phyloP scores from a whole-genome alignment of 805 yeast species.

The Wickerhamomyces queroliae region DNA sequence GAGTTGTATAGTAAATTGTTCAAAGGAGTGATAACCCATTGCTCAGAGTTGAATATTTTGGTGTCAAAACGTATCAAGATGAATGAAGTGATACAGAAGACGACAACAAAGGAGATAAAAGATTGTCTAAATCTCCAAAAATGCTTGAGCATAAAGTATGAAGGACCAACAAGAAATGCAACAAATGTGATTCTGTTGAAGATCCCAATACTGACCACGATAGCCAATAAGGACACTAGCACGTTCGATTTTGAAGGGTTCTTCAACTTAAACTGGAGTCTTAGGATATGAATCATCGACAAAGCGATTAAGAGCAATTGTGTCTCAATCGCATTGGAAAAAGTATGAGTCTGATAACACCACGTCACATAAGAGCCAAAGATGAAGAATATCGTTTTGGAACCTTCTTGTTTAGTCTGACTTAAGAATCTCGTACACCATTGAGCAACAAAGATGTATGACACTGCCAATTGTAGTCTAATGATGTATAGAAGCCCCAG shows the following conservation, averaged over 20 bases:
- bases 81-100: slow-evolving; percentile 31
- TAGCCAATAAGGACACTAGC: slow-evolving; percentile 33
- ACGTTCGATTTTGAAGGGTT: slow-evolving; percentile 14
- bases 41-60: slow-evolving; percentile 23
- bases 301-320: slow-evolving; percentile 33
- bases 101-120: slow-evolving; percentile 25
- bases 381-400: slow-evolving; percentile 32
- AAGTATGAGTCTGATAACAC: slow-evolving; percentile 79
- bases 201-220: slow-evolving; percentile 54
- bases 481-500: slow-evolving; percentile 44
- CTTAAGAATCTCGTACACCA: slow-evolving; percentile 42
- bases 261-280: slow-evolving; percentile 3
- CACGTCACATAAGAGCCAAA: slow-evolving; percentile 64
- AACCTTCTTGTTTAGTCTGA: slow-evolving; percentile 42
- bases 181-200: slow-evolving; percentile 85
- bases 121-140: slow-evolving; percentile 30
- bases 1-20: slow-evolving; percentile 75
- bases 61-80: slow-evolving; percentile 53
- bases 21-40: slow-evolving; percentile 55
- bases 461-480: slow-evolving; percentile 40
- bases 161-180: slow-evolving; percentile 68
- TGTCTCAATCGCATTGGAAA: slow-evolving; percentile 85
- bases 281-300: slow-evolving; percentile 30
- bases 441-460: slow-evolving; percentile 30
- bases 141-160: slow-evolving; percentile 37